Evolutionary conservation across 768 basidiomycete genomes (phyloP).

Genomic region (Auricularia heimuer): DNA sequence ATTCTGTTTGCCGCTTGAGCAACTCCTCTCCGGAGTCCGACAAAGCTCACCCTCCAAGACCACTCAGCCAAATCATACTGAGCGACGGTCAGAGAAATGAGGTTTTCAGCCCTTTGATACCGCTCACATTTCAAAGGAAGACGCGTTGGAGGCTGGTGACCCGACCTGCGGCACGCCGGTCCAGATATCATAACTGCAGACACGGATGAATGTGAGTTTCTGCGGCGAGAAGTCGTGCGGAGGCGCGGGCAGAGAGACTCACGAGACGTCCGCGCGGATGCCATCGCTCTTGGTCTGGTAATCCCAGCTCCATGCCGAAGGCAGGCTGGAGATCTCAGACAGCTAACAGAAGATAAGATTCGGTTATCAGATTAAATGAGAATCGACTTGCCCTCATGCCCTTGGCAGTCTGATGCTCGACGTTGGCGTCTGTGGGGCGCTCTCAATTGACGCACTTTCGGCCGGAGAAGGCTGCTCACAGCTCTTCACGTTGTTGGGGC

Average conservation of each 20-base stretch:
- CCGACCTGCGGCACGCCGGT: constrained; percentile 34
- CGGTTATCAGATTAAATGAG: neutral
- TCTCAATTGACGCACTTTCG: neutral
- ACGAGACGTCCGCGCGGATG: constrained; percentile 47
- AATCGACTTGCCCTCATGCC: constrained; percentile 33
- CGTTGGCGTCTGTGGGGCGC: constrained; percentile 36
- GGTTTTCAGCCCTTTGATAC: neutral
- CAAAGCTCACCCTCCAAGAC: constrained; percentile 37
- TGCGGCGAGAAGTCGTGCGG: neutral
- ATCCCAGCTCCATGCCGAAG: constrained; percentile 43
- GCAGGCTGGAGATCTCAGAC: constrained; percentile 31
- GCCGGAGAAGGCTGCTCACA: constrained; percentile 25
- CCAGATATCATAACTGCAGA: constrained; percentile 44
- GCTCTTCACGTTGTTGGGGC: constrained; percentile 44
- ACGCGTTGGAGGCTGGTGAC: constrained; percentile 34
- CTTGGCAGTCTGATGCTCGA: constrained; percentile 34
- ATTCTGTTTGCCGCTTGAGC: constrained; percentile 25
- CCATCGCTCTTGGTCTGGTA: constrained; percentile 35
- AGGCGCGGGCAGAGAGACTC: constrained; percentile 8
- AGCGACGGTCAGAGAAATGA: neutral
- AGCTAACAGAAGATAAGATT: constrained; percentile 22
- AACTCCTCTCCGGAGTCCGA: neutral
- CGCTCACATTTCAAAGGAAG: constrained; percentile 44
- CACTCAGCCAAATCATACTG: constrained; percentile 55
- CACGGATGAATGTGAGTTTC: neutral